Conservation (phyloP, 2,329 filamentous ascomycete genomes). For the Trichophyton rubrum region DNA sequence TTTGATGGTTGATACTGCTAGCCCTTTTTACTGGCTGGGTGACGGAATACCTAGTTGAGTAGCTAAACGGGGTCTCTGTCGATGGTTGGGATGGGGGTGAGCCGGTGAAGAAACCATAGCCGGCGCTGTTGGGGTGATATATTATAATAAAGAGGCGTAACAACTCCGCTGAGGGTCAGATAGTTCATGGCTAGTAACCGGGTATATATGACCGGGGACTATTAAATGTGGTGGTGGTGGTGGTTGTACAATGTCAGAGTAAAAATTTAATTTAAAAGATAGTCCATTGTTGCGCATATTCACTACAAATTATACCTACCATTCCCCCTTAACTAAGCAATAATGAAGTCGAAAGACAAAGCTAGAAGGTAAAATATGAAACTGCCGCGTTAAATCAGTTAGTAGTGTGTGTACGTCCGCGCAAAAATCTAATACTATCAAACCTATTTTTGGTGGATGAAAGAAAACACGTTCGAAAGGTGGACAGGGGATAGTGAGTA, state of each 20-base stretch:
- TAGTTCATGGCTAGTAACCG: too few species aligned
- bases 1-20: background rate
- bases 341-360: background rate
- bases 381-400: background rate
- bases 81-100: background rate
- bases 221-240: too few species aligned
- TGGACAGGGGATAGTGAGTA: too few species aligned
- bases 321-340: background rate
- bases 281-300: background rate
- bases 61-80: background rate
- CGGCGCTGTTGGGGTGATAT: too few species aligned
- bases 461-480: background rate
- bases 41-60: too few species aligned
- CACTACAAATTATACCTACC: background rate
- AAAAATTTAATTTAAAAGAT: too few species aligned
- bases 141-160: too few species aligned
- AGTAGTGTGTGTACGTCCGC: background rate
- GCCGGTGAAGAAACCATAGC: too few species aligned
- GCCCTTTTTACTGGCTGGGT: too few species aligned
- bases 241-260: too few species aligned
- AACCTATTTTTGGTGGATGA: background rate
- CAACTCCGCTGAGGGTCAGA: too few species aligned
- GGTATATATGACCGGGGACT: too few species aligned
- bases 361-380: background rate
- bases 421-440: conserved; percentile 4